These are phyloP conservation scores for Millerago galiae DNA, from an alignment of 805 yeast species.

Conservation along the genomic window DNA sequence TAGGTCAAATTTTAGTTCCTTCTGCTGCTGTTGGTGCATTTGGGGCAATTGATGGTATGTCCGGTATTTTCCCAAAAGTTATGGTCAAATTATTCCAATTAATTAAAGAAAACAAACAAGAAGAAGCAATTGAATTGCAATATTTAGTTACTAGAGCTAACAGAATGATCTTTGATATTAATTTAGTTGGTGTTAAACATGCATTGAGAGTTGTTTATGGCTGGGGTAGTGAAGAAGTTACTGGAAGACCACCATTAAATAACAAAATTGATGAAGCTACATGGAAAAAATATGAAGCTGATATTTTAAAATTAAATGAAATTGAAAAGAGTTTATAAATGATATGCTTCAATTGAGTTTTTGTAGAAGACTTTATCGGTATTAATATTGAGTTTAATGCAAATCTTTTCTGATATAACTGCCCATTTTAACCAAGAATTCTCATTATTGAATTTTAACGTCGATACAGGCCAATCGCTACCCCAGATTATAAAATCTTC, in stretches of 20 bases:
- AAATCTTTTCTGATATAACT: conserved; percentile 15
- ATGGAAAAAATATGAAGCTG: conserved; percentile 12
- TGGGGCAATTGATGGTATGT: conserved; percentile 47
- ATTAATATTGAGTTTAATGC: conserved; percentile 14
- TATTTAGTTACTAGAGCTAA: conserved; percentile 35
- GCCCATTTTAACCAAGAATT: conserved; percentile 23
- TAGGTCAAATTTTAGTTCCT: conserved; percentile 46
- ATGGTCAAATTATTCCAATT: conserved; percentile 32
- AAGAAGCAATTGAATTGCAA: conserved; percentile 38
- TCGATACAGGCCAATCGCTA: conserved; percentile 41
- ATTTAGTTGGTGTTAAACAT: conserved; percentile 28
- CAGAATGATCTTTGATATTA: conserved; percentile 25
- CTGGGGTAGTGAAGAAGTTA: conserved; percentile 19
- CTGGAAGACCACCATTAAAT: conserved; percentile 29
- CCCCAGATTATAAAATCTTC: conserved; percentile 32
- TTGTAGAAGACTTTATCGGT: conserved; percentile 14
- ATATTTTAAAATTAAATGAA: conserved; percentile 12
- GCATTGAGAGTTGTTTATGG: conserved; percentile 21
- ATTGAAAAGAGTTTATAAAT: conserved; percentile 10
- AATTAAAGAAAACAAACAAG: conserved; percentile 29
- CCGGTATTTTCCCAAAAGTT: conserved; percentile 45
- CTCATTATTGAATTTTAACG: conserved; percentile 15
- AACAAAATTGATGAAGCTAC: conserved; percentile 8
- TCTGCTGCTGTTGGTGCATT: conserved; percentile 36
- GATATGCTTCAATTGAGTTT: conserved; percentile 21